These are phyloP conservation scores for Cercospora nicotianae DNA, from an alignment of 2,329 filamentous ascomycete species.

Conservation along the genomic window DNA sequence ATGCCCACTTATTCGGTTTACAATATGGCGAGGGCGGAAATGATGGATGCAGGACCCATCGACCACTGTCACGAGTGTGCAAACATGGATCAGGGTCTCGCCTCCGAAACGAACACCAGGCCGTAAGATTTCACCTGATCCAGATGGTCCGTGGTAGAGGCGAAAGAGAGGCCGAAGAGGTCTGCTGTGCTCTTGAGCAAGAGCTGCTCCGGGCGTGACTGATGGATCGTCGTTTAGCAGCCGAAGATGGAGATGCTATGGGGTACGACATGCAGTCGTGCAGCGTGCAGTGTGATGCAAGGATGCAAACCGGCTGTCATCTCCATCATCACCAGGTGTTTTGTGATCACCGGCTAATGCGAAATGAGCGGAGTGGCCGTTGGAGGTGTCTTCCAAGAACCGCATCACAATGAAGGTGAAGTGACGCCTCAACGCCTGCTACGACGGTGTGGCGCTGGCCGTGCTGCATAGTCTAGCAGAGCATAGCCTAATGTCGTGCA, in stretches of 20 bases:
- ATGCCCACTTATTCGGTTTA: background rate
- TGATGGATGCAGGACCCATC: background rate
- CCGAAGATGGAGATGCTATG: background rate
- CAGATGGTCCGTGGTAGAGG: background rate
- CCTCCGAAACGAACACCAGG: background rate
- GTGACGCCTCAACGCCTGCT: background rate
- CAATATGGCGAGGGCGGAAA: background rate
- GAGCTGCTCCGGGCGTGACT: background rate
- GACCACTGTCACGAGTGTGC: background rate
- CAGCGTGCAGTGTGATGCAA: background rate
- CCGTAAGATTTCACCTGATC: background rate
- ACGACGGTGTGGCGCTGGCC: background rate
- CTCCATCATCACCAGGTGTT: background rate
- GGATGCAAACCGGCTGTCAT: background rate
- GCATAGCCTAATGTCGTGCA: background rate
- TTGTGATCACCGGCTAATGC: background rate
- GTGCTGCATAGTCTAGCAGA: background rate
- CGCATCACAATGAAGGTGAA: background rate
- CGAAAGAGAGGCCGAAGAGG: background rate
- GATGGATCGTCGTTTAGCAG: background rate
- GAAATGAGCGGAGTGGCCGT: background rate
- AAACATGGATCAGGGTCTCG: conserved; percentile 1
- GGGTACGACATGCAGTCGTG: background rate
- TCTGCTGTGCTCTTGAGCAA: background rate
- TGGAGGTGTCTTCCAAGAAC: background rate